Conservation (phyloP, 2,329 filamentous ascomycete species). For the Aspergillus versicolor region DNA sequence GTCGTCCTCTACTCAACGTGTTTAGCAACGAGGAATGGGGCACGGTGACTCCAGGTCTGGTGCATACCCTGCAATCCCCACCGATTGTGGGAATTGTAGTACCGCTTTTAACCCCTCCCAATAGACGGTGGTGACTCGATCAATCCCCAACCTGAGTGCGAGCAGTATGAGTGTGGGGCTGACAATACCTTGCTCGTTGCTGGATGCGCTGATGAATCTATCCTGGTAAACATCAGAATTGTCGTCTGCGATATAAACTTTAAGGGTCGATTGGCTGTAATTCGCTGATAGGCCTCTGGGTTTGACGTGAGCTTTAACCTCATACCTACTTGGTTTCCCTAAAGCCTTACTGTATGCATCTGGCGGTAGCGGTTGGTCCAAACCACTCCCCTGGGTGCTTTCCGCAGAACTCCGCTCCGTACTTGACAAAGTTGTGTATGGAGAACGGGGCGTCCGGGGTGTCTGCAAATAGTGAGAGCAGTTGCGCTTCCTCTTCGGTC, state of each 20-base stretch:
- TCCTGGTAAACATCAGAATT: conserved; percentile 93
- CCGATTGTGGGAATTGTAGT: conserved; percentile 85
- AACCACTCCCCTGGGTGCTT: conserved; percentile 99
- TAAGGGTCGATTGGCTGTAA: conserved; percentile 61
- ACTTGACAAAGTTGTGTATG: conserved; percentile 88
- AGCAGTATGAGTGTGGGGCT: conserved; percentile 85
- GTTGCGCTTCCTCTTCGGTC: conserved; percentile 61
- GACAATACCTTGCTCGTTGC: conserved; percentile 64
- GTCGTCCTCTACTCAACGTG: conserved; percentile 66
- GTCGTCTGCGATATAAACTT: conserved; percentile 86
- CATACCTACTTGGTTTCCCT: not conserved
- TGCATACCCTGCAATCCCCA: conserved; percentile 86
- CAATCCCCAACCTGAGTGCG: conserved; percentile 85
- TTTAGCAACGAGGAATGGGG: conserved; percentile 16
- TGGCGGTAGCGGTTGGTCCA: conserved; percentile 91
- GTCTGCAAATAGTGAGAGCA: conserved; percentile 84
- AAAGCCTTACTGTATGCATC: conserved; percentile 78
- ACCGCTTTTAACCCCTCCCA: conserved; percentile 87
- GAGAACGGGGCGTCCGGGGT: conserved; percentile 84
- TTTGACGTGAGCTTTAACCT: conserved; percentile 9
- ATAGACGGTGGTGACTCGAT: conserved; percentile 91
- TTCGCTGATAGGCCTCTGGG: conserved; percentile 71
- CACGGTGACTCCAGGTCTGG: conserved; percentile 19
- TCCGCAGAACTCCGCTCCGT: conserved; percentile 82
- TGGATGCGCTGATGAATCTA: conserved; percentile 75